Evolutionary conservation across 78 protist genomes (phyloP).

Genomic region (Parvularia atlantis): DNA sequence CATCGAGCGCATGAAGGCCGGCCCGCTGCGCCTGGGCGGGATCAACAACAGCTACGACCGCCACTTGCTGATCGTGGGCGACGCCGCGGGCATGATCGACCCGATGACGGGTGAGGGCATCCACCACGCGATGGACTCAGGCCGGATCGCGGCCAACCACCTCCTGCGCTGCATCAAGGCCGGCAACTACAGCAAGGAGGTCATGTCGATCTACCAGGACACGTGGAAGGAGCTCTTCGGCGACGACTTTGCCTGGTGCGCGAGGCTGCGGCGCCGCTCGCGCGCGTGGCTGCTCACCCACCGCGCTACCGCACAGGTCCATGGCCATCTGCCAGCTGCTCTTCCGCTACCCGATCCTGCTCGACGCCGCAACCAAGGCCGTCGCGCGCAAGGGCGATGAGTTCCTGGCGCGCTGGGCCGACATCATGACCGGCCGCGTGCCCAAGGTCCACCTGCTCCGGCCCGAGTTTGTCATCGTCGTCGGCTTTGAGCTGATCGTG

Average conservation of each 20-base stretch:
- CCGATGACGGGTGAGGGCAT: constrained; percentile 64
- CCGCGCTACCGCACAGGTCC: constrained; percentile 1
- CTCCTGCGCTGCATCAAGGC: constrained; percentile 32
- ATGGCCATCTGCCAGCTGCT: constrained; percentile 38
- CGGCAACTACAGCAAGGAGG: constrained; percentile 29
- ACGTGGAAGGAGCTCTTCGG: constrained; percentile 43
- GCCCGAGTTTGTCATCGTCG: constrained; percentile 7
- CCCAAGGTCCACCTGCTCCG: neutral
- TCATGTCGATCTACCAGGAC: constrained; percentile 43
- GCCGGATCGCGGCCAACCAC: constrained; percentile 33
- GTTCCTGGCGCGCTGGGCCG: constrained; percentile 1
- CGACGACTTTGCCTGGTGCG: constrained; percentile 31
- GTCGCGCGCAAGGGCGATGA: neutral
- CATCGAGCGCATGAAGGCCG: constrained; percentile 54
- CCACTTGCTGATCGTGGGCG: constrained; percentile 46
- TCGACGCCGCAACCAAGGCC: constrained; percentile 45
- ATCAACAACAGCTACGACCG: constrained; percentile 31
- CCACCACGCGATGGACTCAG: constrained; percentile 54
- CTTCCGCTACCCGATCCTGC: constrained; percentile 51
- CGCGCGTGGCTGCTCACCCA: too few species aligned
- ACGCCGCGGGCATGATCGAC: constrained; percentile 60
- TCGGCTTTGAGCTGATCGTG: neutral
- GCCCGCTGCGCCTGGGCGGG: constrained; percentile 53
- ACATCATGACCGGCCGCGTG: neutral
- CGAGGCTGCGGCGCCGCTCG: neutral